Evolutionary conservation across 805 yeast genomes (phyloP).

Genomic region (Maudiozyma pseudohumilis): DNA sequence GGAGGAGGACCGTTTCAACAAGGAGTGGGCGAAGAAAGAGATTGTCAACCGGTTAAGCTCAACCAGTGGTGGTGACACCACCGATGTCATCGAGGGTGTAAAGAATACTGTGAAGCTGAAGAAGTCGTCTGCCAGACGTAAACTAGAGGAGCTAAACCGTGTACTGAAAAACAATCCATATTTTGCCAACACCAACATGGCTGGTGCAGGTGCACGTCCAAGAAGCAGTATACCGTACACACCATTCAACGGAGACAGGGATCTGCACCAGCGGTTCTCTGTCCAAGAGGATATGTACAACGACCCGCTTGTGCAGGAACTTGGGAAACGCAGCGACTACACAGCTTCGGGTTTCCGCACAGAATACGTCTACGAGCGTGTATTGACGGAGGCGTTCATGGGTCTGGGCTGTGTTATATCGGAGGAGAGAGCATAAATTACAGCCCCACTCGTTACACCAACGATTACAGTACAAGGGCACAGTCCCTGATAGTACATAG

Average conservation of each 20-base stretch:
- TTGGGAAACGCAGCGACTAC: slow-evolving; percentile 50
- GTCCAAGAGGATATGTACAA: slow-evolving; percentile 36
- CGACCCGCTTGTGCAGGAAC: slow-evolving; percentile 53
- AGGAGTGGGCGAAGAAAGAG: slow-evolving; percentile 46
- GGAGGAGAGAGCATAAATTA: slow-evolving; percentile 31
- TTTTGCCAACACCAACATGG: slow-evolving; percentile 22
- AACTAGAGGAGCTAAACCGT: slow-evolving; percentile 33
- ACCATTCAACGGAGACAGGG: slow-evolving; percentile 88
- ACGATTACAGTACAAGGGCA: too few species aligned
- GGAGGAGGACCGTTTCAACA: slow-evolving; percentile 46
- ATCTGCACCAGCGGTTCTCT: slow-evolving; percentile 41
- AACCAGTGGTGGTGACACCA: slow-evolving; percentile 31
- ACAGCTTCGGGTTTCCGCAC: slow-evolving; percentile 81
- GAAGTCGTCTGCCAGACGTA: slow-evolving; percentile 55
- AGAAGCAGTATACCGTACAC: slow-evolving; percentile 54
- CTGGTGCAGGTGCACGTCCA: slow-evolving; percentile 8
- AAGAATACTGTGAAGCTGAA: slow-evolving; percentile 43
- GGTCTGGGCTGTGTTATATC: slow-evolving; percentile 79
- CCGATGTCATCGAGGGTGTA: slow-evolving; percentile 42
- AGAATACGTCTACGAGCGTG: slow-evolving; percentile 58
- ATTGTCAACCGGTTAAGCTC: slow-evolving; percentile 41
- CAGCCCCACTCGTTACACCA: background rate
- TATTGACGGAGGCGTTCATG: slow-evolving; percentile 79
- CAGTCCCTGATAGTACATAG: too few species aligned
- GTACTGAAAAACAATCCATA: slow-evolving; percentile 30